phyloP scores from a whole-genome alignment of 257 asterid genomes.

The Fraxinus excelsior region DNA sequence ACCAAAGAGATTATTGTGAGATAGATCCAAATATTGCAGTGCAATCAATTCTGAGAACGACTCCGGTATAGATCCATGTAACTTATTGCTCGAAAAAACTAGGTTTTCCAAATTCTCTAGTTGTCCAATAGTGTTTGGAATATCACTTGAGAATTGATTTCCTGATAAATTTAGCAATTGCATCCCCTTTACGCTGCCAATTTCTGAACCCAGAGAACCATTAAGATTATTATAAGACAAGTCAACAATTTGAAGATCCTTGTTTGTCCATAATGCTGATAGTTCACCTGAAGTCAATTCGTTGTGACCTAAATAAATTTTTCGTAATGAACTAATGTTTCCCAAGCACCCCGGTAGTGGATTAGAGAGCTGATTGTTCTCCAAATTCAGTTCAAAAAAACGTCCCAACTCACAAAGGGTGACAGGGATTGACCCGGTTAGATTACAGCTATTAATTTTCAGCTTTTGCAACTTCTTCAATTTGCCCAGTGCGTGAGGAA shows the following conservation, averaged over 20 bases:
- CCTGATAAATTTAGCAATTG: not conserved
- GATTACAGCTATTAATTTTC: too few species aligned
- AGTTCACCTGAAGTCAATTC: not conserved
- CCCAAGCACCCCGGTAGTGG: slow-evolving; percentile 11
- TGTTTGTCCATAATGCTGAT: slow-evolving; percentile 16
- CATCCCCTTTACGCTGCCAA: slow-evolving; percentile 10
- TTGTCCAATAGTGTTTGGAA: slow-evolving; percentile 21
- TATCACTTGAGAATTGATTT: slow-evolving; percentile 24
- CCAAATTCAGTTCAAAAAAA: too few species aligned
- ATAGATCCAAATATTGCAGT: slow-evolving; percentile 12
- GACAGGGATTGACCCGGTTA: too few species aligned
- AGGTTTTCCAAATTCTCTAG: slow-evolving; percentile 17
- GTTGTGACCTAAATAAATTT: not conserved
- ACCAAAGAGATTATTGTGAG: not conserved
- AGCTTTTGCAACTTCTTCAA: too few species aligned
- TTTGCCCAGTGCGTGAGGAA: too few species aligned
- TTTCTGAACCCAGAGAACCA: slow-evolving; percentile 22
- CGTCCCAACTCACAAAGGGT: too few species aligned
- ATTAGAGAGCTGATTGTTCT: slow-evolving; percentile 13
- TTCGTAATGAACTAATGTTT: not conserved
- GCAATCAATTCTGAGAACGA: not conserved
- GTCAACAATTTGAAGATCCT: not conserved
- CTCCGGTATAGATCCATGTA: slow-evolving; percentile 26
- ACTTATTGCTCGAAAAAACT: slow-evolving; percentile 19
- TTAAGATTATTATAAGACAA: slow-evolving; percentile 21